phyloP scores from a whole-genome alignment of 192 early-diverging fungal genomes.

The Coemansia sp. region DNA sequence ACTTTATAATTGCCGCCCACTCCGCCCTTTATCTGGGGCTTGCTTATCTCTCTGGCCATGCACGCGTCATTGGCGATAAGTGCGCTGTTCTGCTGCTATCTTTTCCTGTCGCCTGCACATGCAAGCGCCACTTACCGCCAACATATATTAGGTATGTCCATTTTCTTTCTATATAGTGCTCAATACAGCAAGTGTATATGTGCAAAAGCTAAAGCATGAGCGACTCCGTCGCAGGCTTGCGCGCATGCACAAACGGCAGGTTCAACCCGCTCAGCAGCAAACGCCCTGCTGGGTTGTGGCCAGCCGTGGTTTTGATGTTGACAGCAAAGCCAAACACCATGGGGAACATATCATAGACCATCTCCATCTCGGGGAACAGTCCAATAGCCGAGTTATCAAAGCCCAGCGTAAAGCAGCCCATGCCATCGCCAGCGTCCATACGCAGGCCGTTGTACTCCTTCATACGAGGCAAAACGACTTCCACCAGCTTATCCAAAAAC shows the following conservation, averaged over 20 bases:
- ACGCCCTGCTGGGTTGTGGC: slow-evolving; percentile 71
- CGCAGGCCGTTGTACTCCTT: slow-evolving; percentile 86
- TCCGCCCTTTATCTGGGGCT: neutral
- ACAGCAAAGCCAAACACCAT: slow-evolving; percentile 85
- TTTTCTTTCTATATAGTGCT: neutral
- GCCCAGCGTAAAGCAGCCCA: slow-evolving; percentile 80
- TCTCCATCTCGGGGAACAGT: slow-evolving; percentile 96
- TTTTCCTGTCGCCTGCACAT: neutral
- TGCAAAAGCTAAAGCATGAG: slow-evolving; percentile 5
- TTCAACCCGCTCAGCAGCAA: slow-evolving; percentile 85
- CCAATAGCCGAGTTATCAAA: slow-evolving; percentile 82
- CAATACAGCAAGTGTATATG: neutral
- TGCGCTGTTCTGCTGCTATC: neutral
- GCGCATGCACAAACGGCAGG: slow-evolving; percentile 69
- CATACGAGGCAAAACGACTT: slow-evolving; percentile 91
- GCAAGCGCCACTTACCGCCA: neutral
- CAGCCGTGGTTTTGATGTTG: slow-evolving; percentile 78
- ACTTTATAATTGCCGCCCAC: slow-evolving; percentile 29
- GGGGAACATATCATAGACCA: slow-evolving; percentile 91
- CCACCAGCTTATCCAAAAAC: slow-evolving; percentile 92
- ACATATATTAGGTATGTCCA: neutral
- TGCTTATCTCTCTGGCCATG: neutral
- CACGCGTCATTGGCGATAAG: neutral
- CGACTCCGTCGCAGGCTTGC: slow-evolving; percentile 38
- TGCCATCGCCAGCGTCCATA: slow-evolving; percentile 71